Percentiles rank a stretch among this genome's conserved stretches.
Evolutionary conservation across 306 rosid species (phyloP).

Genomic region (Acacia melanoxylon): DNA sequence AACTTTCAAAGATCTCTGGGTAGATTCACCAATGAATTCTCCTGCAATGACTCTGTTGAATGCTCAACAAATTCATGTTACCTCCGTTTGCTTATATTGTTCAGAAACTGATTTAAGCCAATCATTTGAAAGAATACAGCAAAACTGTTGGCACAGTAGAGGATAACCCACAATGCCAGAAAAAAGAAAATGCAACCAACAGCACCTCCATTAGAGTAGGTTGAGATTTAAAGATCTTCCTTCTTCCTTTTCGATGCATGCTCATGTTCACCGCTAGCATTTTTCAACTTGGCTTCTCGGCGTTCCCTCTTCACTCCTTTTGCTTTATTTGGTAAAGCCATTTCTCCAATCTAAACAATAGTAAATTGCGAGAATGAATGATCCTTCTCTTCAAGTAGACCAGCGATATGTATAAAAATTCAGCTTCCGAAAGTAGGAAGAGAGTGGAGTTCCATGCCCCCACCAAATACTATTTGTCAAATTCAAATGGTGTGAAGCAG

Average conservation of each 20-base stretch:
- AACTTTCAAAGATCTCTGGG: neutral
- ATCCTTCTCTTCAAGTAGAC: neutral
- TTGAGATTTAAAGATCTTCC: slow-evolving; percentile 45
- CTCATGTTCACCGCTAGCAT: slow-evolving; percentile 34
- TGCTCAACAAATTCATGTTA: slow-evolving; percentile 26
- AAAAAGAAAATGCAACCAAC: neutral
- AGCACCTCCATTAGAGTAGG: slow-evolving; percentile 9
- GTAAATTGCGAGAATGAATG: slow-evolving; percentile 1
- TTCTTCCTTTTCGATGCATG: slow-evolving; percentile 61
- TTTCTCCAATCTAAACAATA: slow-evolving; percentile 61
- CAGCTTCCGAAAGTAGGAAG: neutral
- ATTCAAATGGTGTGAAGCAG: neutral
- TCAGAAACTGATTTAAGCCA: neutral
- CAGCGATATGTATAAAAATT: neutral
- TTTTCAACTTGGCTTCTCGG: slow-evolving; percentile 68
- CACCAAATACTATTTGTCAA: neutral
- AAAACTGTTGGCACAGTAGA: neutral
- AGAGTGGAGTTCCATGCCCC: neutral
- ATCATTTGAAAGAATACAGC: neutral
- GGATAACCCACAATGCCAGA: neutral
- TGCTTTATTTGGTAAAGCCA: slow-evolving; percentile 60
- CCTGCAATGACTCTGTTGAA: slow-evolving; percentile 2
- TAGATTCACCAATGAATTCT: neutral
- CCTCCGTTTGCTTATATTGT: neutral
- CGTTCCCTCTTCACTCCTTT: slow-evolving; percentile 95